Base-by-base conservation (phyloP, 257 asterid species). In the Coffea canephora region DNA sequence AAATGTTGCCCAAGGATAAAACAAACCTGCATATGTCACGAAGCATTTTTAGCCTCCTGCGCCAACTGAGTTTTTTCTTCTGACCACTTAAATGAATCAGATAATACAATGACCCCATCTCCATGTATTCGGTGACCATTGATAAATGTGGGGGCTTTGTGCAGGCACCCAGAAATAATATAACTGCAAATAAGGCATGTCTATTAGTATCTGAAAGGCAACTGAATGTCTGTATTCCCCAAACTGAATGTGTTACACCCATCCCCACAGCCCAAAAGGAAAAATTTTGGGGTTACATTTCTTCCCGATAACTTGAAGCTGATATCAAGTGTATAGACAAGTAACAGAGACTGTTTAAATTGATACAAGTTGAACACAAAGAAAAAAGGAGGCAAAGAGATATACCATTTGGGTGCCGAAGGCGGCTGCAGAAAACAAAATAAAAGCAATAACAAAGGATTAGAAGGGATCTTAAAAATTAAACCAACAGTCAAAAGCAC, bases 1-100 rank as follows among this genome's bases (percentile, higher is more conserved):
- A 75, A 46, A 77, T 50, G 45, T 43, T 73, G 27, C 16, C 8
- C 65, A 67, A 71, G 73, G 18, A 81, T 69, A 46, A 25, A 80
- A 82, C 90, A 78, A 80, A 96, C 99, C 99, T 92, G 99, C 99
- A 94, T 82, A 96, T 92, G 88, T 96, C 99, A 55, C 99, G 96
- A 75, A 96, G 88, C 97, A 96, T 96, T 89, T 90, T 93, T 84
- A 96, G 90, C 85, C 84, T 92, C 86, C 93, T 88, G 83, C 97
- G 92, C 98, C 98, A 92, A 88, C 86, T 92, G 61, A 92, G 87
- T 87, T 86, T 91, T 91, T 92, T 94, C 89, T 94, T 96, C 87
- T 92, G 98, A 81, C 98, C 97, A 78, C 99, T 94, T 74, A 88
- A 81, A 84, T 96, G 97, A 81, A 96, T 90, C 92, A 96, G 88